Percentiles rank a stretch among this genome's conserved stretches.
phyloP scores from a whole-genome alignment of 768 basidiomycete species.

The Pleurotus tuoliensis region DNA sequence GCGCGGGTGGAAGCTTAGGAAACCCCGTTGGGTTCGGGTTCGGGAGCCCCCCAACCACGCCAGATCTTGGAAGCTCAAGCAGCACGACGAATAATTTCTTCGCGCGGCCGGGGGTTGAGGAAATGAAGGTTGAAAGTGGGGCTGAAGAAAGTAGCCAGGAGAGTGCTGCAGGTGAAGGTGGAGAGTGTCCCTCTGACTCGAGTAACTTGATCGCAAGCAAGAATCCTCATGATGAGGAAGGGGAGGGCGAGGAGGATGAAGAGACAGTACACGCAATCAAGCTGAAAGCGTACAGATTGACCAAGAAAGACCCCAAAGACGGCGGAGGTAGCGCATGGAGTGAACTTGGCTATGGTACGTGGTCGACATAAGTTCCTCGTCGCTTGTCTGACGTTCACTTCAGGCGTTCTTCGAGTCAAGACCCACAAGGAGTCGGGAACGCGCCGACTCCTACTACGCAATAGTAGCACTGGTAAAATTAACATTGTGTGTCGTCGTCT shows the following conservation, averaged over 20 bases:
- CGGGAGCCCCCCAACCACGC: conserved; percentile 33
- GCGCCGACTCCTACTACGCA: conserved; percentile 65
- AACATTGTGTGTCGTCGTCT: conserved; percentile 49
- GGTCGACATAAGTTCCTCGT: background rate
- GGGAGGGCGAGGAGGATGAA: conserved; percentile 81
- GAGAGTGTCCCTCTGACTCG: conserved; percentile 25
- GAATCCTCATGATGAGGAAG: conserved; percentile 62
- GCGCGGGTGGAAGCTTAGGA: conserved; percentile 45
- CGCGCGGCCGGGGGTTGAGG: conserved; percentile 11
- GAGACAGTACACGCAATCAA: conserved; percentile 57
- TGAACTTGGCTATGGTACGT: conserved; percentile 66
- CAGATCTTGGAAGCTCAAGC: conserved; percentile 10
- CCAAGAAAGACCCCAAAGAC: conserved; percentile 39
- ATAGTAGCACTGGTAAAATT: conserved; percentile 73
- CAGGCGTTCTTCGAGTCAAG: conserved; percentile 70
- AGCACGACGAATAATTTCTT: conserved; percentile 10
- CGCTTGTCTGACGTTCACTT: background rate
- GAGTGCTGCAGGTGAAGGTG: conserved; percentile 33
- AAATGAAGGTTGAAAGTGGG: conserved; percentile 11
- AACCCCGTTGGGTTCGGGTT: conserved; percentile 66
- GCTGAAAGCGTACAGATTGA: conserved; percentile 61
- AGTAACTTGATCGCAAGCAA: conserved; percentile 14
- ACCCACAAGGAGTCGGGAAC: conserved; percentile 60
- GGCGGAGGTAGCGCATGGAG: conserved; percentile 46
- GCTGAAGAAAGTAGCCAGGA: conserved; percentile 20